Evolutionary conservation across 2,329 filamentous ascomycete species (phyloP), one percentile per base, ranked within the genome.

Genomic region (Fusarium acutatum): DNA sequence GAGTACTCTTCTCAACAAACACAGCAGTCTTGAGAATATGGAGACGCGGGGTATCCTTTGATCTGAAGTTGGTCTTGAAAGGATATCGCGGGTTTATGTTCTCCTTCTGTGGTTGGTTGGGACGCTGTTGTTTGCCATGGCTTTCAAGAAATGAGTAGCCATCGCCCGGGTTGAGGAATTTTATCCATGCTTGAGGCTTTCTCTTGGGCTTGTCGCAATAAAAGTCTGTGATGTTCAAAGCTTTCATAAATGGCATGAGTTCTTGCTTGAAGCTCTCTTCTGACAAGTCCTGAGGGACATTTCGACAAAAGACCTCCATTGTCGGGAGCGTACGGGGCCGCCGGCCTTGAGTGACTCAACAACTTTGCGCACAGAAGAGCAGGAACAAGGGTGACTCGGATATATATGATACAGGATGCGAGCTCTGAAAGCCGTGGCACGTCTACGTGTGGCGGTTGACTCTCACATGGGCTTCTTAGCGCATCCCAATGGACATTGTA

Each of bases 231-330:
- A 89, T 86, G 3, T 71, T 64, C 5, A 89, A 79, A 0, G 53
- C 70, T 1, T 78, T 74, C 77, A 89, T 83, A 34, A 82, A 77
- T 0, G 84, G 83, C 22, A 73, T 59, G 4, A 90, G 80, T 56
- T 85, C 83, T 0, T 60, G 74, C 17, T 73, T 76, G 15, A 89
- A 77, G 12, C 72, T 74, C 0, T 82, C 74, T 6, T 85, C 81
- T 15, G 82, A 79, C 35, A 88, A 72, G 34, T 82, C 78, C 15
- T 58, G 35, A 3, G 87, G 86, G 20, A 89, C 80, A 17, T 84
- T 83, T 20, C 60, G 69, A 37, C 89, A 74, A 40, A 84, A 84
- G 17, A 86, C 82, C 68, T 89, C 86, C 84, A 89, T 88, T 8
- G 28, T 63, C 14, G 15, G 20, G 11, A 15, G 20, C 8, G 41